Percentiles rank a stretch among this genome's conserved stretches.
Evolutionary conservation across 768 basidiomycete species (phyloP).

Genomic region (Trametes meyenii): DNA sequence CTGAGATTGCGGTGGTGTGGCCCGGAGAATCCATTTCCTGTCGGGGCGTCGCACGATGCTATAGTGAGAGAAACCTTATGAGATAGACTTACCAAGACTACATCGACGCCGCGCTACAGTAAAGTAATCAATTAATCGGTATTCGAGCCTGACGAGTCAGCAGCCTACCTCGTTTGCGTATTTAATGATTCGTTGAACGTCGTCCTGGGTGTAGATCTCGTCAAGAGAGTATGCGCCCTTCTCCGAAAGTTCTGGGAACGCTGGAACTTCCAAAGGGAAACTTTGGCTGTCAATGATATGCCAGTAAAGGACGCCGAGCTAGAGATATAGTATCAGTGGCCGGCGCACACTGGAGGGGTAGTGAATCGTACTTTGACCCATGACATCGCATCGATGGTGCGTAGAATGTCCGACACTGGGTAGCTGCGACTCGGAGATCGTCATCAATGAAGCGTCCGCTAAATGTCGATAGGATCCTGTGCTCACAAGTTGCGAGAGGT

Average conservation of each 20-base stretch:
- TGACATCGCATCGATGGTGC: conserved; percentile 56
- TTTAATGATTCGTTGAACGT: conserved; percentile 60
- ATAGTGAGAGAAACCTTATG: too few relatives aligned
- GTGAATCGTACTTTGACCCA: conserved; percentile 46
- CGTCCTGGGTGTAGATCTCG: conserved; percentile 53
- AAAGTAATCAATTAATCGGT: not conserved
- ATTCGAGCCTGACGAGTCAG: not conserved
- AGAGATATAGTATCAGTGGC: not conserved
- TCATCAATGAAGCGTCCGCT: not conserved
- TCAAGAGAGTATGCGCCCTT: conserved; percentile 68
- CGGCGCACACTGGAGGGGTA: not conserved
- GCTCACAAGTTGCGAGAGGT: conserved; percentile 74
- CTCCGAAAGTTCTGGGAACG: conserved; percentile 58
- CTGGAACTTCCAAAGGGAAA: conserved; percentile 70
- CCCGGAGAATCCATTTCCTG: conserved; percentile 86
- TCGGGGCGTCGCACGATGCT: too few relatives aligned
- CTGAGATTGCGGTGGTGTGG: conserved; percentile 68
- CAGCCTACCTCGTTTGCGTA: conserved; percentile 70
- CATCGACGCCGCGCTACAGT: conserved; percentile 70
- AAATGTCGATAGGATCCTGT: not conserved
- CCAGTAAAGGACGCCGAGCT: conserved; percentile 85
- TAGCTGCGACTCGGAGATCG: conserved; percentile 36
- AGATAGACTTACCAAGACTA: conserved; percentile 47
- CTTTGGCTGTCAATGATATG: conserved; percentile 82
- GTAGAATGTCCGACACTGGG: conserved; percentile 41